Evolutionary conservation across 2,329 filamentous ascomycete genomes (phyloP).

Genomic region (Huntiella omanensis): DNA sequence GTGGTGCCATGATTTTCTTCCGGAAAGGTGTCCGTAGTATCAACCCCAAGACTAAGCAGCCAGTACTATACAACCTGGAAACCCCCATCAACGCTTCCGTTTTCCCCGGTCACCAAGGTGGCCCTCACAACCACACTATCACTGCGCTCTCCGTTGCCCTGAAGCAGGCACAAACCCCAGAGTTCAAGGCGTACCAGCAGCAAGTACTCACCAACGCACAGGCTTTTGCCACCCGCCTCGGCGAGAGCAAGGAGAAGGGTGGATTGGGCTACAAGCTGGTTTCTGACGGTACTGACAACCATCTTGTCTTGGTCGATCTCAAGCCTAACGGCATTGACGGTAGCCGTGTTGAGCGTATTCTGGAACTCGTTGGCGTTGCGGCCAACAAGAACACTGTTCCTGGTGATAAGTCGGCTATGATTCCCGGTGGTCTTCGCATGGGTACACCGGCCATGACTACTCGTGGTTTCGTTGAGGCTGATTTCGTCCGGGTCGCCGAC

Average conservation of each 20-base stretch:
- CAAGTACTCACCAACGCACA: conserved; percentile 88
- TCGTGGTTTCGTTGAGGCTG: conserved; percentile 77
- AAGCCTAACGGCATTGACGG: conserved; percentile 76
- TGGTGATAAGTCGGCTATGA: conserved; percentile 91
- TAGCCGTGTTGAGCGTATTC: conserved; percentile 83
- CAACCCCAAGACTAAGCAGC: conserved; percentile 82
- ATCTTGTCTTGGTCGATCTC: conserved; percentile 91
- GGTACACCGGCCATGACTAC: conserved; percentile 95
- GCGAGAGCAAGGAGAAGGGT: conserved; percentile 60
- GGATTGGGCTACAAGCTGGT: conserved; percentile 79
- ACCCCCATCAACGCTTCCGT: conserved; percentile 96
- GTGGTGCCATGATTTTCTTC: conserved; percentile 99
- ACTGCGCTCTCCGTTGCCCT: conserved; percentile 87
- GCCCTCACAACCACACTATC: conserved; percentile 99
- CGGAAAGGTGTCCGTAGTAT: conserved; percentile 85
- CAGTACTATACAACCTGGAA: conserved; percentile 71
- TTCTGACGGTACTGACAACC: conserved; percentile 87
- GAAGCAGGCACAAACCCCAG: conserved; percentile 75
- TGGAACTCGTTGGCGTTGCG: conserved; percentile 96
- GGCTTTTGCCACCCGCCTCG: conserved; percentile 32
- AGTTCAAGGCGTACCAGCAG: conserved; percentile 89
- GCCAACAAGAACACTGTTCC: conserved; percentile 99
- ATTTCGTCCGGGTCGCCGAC: conserved; percentile 81
- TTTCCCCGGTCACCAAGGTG: conserved; percentile 96
- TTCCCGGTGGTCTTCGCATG: conserved; percentile 85